A percentile compares a stretch with the other conserved stretches of the same genome.
Evolutionary conservation across 2,329 filamentous ascomycete species (phyloP).

Genomic region (Diaporthe destruens): DNA sequence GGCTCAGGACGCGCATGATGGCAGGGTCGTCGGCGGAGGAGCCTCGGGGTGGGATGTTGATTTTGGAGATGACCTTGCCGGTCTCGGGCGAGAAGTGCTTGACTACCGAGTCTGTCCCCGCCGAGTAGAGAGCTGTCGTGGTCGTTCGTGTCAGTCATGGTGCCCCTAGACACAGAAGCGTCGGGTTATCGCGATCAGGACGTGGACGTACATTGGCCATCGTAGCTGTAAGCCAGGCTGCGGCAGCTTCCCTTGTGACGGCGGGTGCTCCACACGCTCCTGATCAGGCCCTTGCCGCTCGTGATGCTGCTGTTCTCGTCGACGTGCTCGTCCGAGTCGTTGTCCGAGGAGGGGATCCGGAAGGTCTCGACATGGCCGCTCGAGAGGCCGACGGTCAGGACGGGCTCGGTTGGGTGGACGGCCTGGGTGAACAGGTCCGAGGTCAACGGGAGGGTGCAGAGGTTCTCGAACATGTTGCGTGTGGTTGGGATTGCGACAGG

Average conservation of each 20-base stretch:
- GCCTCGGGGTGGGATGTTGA: slow-evolving; percentile 74
- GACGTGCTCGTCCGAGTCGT: slow-evolving; percentile 63
- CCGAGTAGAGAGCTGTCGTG: slow-evolving; percentile 70
- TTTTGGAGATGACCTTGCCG: slow-evolving; percentile 82
- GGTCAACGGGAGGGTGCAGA: slow-evolving; percentile 88
- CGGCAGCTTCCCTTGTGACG: slow-evolving; percentile 96
- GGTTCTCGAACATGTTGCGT: slow-evolving; percentile 83
- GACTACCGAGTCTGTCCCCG: slow-evolving; percentile 68
- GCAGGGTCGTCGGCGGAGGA: slow-evolving; percentile 78
- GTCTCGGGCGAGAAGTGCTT: slow-evolving; percentile 67
- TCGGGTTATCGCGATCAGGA: background rate
- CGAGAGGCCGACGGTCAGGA: slow-evolving; percentile 88
- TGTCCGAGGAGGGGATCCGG: slow-evolving; percentile 71
- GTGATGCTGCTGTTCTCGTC: slow-evolving; percentile 65
- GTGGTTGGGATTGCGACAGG: background rate
- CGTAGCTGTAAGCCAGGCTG: slow-evolving; percentile 80
- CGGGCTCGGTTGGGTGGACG: slow-evolving; percentile 84
- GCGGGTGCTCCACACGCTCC: slow-evolving; percentile 86
- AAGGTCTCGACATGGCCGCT: slow-evolving; percentile 89
- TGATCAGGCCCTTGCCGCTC: slow-evolving; percentile 80
- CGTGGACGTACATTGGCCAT: slow-evolving; percentile 73
- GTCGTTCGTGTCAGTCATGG: background rate
- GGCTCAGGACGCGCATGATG: slow-evolving; percentile 84
- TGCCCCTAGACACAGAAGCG: background rate
- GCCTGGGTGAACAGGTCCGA: slow-evolving; percentile 91